A percentile compares a stretch with the other conserved stretches of the same genome.
These are phyloP conservation scores for Rhodamnia rubescens DNA, from an alignment of 345 rosid genomes.

Conservation along the genomic window DNA sequence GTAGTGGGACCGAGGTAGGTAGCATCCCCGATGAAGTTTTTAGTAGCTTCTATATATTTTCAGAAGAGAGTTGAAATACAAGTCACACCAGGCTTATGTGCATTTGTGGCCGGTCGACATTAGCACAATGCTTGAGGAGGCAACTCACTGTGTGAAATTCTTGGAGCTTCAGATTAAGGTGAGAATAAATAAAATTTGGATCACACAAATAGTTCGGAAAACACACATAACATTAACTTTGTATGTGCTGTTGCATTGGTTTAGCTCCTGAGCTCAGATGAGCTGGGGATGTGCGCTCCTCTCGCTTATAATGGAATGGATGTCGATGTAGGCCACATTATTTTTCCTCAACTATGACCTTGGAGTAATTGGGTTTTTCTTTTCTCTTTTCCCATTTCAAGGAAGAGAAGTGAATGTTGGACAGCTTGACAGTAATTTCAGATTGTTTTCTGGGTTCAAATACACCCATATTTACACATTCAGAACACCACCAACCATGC, in stretches of 20 bases:
- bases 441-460: background rate
- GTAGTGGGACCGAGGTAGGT: constrained; percentile 69
- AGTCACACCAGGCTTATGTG: background rate
- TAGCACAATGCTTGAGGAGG: constrained; percentile 91
- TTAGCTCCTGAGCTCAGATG: constrained; percentile 83
- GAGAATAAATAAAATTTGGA: background rate
- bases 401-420: background rate
- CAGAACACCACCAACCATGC: background rate
- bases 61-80: background rate
- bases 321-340: constrained; percentile 47
- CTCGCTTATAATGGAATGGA: constrained; percentile 68
- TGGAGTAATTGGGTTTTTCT: background rate
- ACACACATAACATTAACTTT: background rate
- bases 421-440: background rate
- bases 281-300: constrained; percentile 89
- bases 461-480: background rate
- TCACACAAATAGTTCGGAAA: background rate
- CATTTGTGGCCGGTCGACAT: constrained; percentile 35
- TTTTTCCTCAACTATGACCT: constrained; percentile 10
- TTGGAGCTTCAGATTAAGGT: constrained; percentile 84
- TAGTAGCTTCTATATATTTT: background rate
- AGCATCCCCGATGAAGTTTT: background rate
- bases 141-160: constrained; percentile 66
- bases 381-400: background rate
- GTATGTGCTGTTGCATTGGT: background rate